phyloP scores from a whole-genome alignment of 352 stramenopile genomes.

The Pythium vanterpoolii region DNA sequence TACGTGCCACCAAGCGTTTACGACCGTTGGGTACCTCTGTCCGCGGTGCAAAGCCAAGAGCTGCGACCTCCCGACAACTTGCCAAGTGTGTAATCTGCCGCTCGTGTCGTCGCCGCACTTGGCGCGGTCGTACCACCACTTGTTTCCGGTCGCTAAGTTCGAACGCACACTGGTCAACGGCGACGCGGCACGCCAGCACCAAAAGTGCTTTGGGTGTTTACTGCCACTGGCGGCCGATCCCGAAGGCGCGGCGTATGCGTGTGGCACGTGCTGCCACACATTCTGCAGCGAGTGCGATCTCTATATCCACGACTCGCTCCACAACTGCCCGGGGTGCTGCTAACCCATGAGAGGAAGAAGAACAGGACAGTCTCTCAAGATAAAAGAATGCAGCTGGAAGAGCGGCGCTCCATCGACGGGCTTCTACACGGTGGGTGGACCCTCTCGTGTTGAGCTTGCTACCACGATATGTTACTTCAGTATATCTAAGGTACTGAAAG shows the following conservation, averaged over 20 bases:
- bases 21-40: conserved; percentile 91
- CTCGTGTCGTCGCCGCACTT: conserved; percentile 97
- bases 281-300: conserved; percentile 98
- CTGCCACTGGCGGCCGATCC: conserved; percentile 45
- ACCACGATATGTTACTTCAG: no score
- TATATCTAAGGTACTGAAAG: background rate
- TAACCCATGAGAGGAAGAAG: conserved; percentile 10
- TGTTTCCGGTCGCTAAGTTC: conserved; percentile 97
- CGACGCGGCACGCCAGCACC: conserved; percentile 21
- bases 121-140: conserved; percentile 96
- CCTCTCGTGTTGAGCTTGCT: no score
- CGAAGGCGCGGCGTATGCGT: conserved; percentile 70
- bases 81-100: conserved; percentile 95
- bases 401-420: no score
- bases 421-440: no score
- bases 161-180: conserved; percentile 50
- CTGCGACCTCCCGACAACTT: conserved; percentile 94
- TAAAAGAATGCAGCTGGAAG: no score
- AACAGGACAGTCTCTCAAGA: no score
- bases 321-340: conserved; percentile 97
- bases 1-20: conserved; percentile 84
- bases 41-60: conserved; percentile 93
- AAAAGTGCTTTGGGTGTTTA: conserved; percentile 75
- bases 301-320: conserved; percentile 97
- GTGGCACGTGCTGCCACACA: conserved; percentile 85